These are phyloP conservation scores for Closterium sp. DNA, from an alignment of 139 green algal species.

Conservation along the genomic window DNA sequence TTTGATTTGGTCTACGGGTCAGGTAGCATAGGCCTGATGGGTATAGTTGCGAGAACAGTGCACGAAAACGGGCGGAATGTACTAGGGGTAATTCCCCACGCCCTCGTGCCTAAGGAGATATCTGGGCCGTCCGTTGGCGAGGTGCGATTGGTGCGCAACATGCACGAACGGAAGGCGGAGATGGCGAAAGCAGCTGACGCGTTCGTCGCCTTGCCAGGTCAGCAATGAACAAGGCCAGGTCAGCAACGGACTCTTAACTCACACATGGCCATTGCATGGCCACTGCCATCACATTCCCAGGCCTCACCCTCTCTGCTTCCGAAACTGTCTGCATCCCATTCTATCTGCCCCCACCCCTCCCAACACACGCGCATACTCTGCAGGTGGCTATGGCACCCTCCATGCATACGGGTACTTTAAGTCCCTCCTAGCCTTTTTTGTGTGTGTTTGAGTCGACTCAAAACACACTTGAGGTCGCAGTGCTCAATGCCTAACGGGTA, in stretches of 20 bases:
- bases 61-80: conserved; percentile 27
- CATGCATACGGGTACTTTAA: too few species aligned
- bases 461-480: too few species aligned
- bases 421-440: too few species aligned
- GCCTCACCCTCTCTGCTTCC: too few species aligned
- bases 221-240: background rate
- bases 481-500: too few species aligned
- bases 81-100: conserved; percentile 30
- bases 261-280: too few species aligned
- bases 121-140: conserved; percentile 20
- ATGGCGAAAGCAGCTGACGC: conserved; percentile 53
- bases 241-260: background rate
- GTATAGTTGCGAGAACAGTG: conserved; percentile 42
- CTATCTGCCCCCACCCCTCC: too few species aligned
- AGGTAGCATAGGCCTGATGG: conserved; percentile 59
- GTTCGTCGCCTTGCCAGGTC: conserved; percentile 56
- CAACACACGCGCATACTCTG: too few species aligned
- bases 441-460: too few species aligned
- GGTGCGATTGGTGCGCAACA: conserved; percentile 26
- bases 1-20: conserved; percentile 57
- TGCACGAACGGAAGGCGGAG: conserved; percentile 59
- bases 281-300: too few species aligned
- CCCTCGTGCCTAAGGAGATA: conserved; percentile 29
- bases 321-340: background rate
- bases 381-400: too few species aligned